Percentiles rank a stretch among this genome's conserved stretches.
phyloP scores from a whole-genome alignment of 495 filamentous ascomycete genomes.

The Neurospora hispaniola region DNA sequence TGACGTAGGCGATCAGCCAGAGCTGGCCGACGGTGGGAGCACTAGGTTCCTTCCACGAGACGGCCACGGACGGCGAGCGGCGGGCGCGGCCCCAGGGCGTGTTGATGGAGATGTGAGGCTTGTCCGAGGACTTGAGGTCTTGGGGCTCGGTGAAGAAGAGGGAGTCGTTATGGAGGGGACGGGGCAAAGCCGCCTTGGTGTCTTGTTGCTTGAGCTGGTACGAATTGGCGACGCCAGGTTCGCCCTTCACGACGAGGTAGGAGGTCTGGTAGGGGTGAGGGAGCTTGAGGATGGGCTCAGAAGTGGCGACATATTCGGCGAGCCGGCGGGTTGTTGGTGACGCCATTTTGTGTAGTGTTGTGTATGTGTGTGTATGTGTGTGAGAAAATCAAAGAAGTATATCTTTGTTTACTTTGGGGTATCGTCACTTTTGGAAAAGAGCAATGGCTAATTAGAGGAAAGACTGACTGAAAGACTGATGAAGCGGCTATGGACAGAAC shows the following conservation, averaged over 20 bases:
- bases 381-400: background rate
- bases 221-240: background rate
- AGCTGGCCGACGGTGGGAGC: conserved; percentile 46
- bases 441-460: background rate
- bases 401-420: background rate
- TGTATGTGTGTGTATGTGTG: background rate
- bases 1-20: conserved; percentile 51
- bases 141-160: conserved; percentile 33
- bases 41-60: conserved; percentile 22
- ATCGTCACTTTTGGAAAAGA: background rate
- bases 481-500: background rate
- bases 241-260: conserved; percentile 25
- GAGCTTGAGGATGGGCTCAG: conserved; percentile 33
- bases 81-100: conserved; percentile 36
- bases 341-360: conserved; percentile 12
- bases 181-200: conserved; percentile 6
- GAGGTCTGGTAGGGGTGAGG: conserved; percentile 36
- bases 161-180: conserved; percentile 26
- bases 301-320: conserved; percentile 18
- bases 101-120: conserved; percentile 35
- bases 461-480: background rate
- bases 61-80: conserved; percentile 29
- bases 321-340: conserved; percentile 10
- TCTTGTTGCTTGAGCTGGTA: conserved; percentile 18
- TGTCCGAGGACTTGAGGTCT: conserved; percentile 35